A percentile compares a stretch with the other conserved stretches of the same genome.
phyloP scores from a whole-genome alignment of 1,284 basidiomycete species.

The Cryptococcus deneoformans region DNA sequence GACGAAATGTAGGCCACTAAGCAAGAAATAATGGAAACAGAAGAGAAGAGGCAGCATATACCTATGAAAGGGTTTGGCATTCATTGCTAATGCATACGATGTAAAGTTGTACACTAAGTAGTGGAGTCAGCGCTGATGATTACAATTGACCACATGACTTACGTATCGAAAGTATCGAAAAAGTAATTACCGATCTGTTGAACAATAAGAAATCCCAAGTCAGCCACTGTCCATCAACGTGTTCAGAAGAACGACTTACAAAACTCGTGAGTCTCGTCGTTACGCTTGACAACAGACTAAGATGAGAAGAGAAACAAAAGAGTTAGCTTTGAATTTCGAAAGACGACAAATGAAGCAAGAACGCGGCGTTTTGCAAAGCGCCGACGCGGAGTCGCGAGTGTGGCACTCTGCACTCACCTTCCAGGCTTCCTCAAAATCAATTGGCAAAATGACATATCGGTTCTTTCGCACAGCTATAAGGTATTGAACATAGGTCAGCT shows the following conservation, averaged over 20 bases:
- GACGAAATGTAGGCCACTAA: slow-evolving; percentile 23
- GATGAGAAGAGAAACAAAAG: slow-evolving; percentile 5
- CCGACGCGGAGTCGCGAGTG: slow-evolving; percentile 5
- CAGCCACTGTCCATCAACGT: background rate
- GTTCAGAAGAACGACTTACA: slow-evolving; percentile 59
- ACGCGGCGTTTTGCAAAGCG: background rate
- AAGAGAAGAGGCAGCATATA: background rate
- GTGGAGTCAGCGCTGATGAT: background rate
- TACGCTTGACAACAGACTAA: slow-evolving; percentile 82
- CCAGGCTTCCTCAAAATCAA: slow-evolving; percentile 99
- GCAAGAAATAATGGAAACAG: slow-evolving; percentile 14
- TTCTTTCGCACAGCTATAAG: slow-evolving; percentile 88
- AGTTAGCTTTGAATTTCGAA: slow-evolving; percentile 11
- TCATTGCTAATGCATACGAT: background rate
- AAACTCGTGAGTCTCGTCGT: slow-evolving; percentile 92
- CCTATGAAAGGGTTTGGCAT: too few species aligned
- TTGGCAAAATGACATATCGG: slow-evolving; percentile 93
- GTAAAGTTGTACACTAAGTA: slow-evolving; percentile 5
- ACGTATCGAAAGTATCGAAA: slow-evolving; percentile 3
- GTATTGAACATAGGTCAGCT: background rate
- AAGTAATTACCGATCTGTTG: slow-evolving; percentile 31
- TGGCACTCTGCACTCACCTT: slow-evolving; percentile 64
- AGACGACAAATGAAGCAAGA: background rate
- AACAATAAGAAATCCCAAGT: slow-evolving; percentile 2
- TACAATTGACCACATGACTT: slow-evolving; percentile 8